Conservation (phyloP, 1,284 basidiomycete genomes). For the Ceratobasidium sp. region DNA sequence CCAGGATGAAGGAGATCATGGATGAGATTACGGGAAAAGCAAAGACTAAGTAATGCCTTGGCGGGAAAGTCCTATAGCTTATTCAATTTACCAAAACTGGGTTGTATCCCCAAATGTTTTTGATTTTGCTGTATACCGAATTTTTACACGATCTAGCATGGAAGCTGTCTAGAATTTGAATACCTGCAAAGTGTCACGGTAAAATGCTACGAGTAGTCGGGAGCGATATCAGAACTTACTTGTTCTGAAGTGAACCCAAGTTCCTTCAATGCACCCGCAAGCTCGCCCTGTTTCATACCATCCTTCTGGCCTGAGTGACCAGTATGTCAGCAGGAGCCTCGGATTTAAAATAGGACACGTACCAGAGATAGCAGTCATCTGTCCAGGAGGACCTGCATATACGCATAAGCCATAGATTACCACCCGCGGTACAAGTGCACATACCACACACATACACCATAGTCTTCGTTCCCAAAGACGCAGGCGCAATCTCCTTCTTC, state of each 20-base stretch:
- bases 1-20: slow-evolving; percentile 22
- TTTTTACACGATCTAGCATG: background rate
- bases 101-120: background rate
- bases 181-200: slow-evolving; percentile 23
- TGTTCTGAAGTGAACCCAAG: slow-evolving; percentile 88
- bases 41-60: background rate
- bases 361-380: slow-evolving; percentile 81
- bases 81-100: background rate
- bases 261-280: slow-evolving; percentile 87
- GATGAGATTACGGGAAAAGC: slow-evolving; percentile 21
- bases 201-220: background rate
- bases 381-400: slow-evolving; percentile 79
- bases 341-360: background rate
- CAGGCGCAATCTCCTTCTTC: slow-evolving; percentile 76
- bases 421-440: slow-evolving; percentile 49
- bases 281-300: slow-evolving; percentile 83
- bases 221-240: slow-evolving; percentile 59
- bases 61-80: background rate
- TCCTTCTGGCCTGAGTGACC: slow-evolving; percentile 68
- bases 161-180: slow-evolving; percentile 47
- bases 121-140: background rate
- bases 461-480: slow-evolving; percentile 80
- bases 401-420: background rate
- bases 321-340: background rate
- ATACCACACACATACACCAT: slow-evolving; percentile 91